A percentile compares a stretch with the other conserved stretches of the same genome.
phyloP scores from a whole-genome alignment of 106 monocot species.

The Dioscorea alata region DNA sequence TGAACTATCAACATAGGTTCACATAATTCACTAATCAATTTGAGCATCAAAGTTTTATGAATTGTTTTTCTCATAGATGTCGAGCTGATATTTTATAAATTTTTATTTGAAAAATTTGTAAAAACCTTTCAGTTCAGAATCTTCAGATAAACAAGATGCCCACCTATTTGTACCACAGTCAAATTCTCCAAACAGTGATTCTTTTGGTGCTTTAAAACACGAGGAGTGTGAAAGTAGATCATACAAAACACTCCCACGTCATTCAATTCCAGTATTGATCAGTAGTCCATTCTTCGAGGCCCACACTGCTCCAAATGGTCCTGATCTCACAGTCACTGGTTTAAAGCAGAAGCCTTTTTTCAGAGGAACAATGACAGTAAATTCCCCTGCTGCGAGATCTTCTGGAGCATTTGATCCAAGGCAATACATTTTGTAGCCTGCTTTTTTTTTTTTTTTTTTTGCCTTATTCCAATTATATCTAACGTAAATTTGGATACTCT shows the following conservation, averaged over 20 bases:
- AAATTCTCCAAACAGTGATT: conserved; percentile 4
- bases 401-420: conserved; percentile 35
- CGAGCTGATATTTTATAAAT: too few relatives aligned
- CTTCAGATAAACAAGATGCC: conserved; percentile 10
- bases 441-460: not conserved
- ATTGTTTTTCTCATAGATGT: too few relatives aligned
- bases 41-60: too few relatives aligned
- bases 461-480: not conserved
- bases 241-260: conserved; percentile 13
- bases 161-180: conserved; percentile 18
- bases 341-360: conserved; percentile 33
- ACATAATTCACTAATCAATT: too few relatives aligned
- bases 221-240: conserved; percentile 7
- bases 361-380: conserved; percentile 9
- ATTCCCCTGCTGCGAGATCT: conserved; percentile 10
- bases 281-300: conserved; percentile 35
- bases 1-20: too few relatives aligned
- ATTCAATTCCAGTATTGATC: conserved; percentile 8
- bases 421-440: conserved; percentile 8
- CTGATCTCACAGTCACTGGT: conserved; percentile 15
- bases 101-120: not conserved
- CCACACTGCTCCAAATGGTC: conserved; percentile 19
- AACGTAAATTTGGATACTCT: too few relatives aligned
- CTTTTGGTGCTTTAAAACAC: conserved; percentile 6
- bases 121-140: conserved; percentile 13